These are phyloP conservation scores for Thielaviopsis populi DNA, from an alignment of 2,329 filamentous ascomycete species.

Conservation along the genomic window DNA sequence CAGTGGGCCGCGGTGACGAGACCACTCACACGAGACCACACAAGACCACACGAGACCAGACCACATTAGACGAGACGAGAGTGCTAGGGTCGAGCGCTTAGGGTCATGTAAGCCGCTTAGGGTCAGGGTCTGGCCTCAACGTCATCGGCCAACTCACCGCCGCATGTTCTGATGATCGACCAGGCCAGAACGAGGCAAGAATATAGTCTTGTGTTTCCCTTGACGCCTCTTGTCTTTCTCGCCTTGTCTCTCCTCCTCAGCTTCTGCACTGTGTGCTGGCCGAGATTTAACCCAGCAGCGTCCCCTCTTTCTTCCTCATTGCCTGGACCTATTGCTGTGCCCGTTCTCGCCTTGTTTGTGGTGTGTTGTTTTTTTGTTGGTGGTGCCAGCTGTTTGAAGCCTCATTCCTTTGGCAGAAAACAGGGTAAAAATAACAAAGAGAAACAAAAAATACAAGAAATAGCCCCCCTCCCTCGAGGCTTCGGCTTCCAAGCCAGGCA, in stretches of 20 bases:
- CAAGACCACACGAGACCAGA: no score
- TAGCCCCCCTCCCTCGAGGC: no score
- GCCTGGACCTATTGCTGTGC: neutral
- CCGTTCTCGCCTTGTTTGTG: no score
- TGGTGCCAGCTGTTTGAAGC: neutral
- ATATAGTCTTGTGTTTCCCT: neutral
- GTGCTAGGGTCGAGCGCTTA: neutral
- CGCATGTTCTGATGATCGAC: neutral
- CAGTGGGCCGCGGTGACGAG: no score
- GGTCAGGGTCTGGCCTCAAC: no score
- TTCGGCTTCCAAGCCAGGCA: no score
- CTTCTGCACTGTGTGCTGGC: neutral
- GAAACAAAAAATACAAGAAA: no score
- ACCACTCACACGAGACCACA: no score
- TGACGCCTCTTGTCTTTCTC: neutral
- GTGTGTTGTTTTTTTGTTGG: neutral
- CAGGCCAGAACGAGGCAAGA: neutral
- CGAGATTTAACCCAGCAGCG: no score
- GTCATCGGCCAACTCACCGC: neutral
- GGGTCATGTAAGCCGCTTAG: neutral
- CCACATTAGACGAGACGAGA: no score
- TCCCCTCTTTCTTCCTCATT: neutral
- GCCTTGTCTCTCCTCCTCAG: neutral
- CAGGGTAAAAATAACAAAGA: no score
- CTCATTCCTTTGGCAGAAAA: neutral